Base-by-base conservation (phyloP, 768 basidiomycete genomes). In the Hygrocybe punicea region DNA sequence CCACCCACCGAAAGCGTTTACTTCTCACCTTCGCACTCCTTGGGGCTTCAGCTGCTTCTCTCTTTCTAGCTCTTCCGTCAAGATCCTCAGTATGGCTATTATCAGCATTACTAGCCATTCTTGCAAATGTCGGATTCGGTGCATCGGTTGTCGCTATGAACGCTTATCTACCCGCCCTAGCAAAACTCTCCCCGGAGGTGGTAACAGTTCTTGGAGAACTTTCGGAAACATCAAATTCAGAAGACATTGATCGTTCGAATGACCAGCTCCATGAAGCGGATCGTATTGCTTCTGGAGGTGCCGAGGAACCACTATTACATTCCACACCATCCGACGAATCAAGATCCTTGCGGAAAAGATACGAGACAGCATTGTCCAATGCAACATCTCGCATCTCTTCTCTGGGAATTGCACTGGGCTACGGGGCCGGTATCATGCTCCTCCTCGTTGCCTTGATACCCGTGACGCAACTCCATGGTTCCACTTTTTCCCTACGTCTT, bases 91-190 rank as follows among this genome's bases (percentile, higher is more conserved):
- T 89, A 5, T 94, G 93, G 87, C 75, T 79, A 1, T 63, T 89
- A 4, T 82, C 81, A 0, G 85, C 89, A 1, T 64, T 87, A 0
- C 76, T 97, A 3, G 87, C 89, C 0, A 80, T 91, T 45, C 72
- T 81, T 6, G 89, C 93, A 8, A 96, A 95, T 65, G 86, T 93
- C 11, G 83, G 85, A 2, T 97, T 97, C 61, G 91, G 93, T 2
- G 88, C 87, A 0, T 89, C 87, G 3, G 77, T 87, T 9, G 95
- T 98, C 3, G 93, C 93, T 17, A 83, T 92, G 79, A 98, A 98
- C 66, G 82, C 92, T 0, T 96, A 96, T 69, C 81, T 96, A 4
- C 92, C 91, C 0, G 73, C 74, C 1, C 79, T 93, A 7, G 89
- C 90, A 2, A 80, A 80, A 58, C 82, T 83, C 40, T 79, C 85